Percentiles rank a stretch among this genome's conserved stretches.
These are phyloP conservation scores for Termitomyces sp. DNA, from an alignment of 768 basidiomycete genomes.

Conservation along the genomic window DNA sequence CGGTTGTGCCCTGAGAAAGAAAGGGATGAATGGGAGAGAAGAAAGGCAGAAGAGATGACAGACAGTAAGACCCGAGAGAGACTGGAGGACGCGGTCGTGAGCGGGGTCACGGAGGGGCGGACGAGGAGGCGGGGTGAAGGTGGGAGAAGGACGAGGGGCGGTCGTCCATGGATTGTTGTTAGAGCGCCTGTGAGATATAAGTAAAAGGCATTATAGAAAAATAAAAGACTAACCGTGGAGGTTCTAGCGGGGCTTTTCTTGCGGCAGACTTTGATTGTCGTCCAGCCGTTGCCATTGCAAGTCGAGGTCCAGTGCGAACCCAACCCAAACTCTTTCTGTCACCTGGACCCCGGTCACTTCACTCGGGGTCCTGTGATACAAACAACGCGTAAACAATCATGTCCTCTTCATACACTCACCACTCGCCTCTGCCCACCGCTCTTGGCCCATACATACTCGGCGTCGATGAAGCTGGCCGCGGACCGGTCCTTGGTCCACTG, in stretches of 20 bases:
- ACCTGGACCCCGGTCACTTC: too few relatives aligned
- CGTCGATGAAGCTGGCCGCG: conserved; percentile 97
- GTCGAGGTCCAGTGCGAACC: background rate
- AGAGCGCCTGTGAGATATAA: conserved; percentile 22
- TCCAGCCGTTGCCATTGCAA: conserved; percentile 26
- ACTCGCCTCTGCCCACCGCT: conserved; percentile 65
- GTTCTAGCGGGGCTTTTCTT: conserved; percentile 33
- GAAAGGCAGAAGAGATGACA: conserved; percentile 21
- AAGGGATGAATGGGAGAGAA: background rate
- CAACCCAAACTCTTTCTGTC: too few relatives aligned
- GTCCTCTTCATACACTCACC: conserved; percentile 62
- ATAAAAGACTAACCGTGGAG: too few relatives aligned
- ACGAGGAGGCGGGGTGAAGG: conserved; percentile 37
- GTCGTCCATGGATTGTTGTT: conserved; percentile 55
- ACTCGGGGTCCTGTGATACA: too few relatives aligned
- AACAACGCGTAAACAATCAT: background rate
- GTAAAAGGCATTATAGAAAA: background rate
- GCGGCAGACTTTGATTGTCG: conserved; percentile 58
- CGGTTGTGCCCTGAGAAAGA: conserved; percentile 53
- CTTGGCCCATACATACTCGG: conserved; percentile 87
- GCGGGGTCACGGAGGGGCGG: conserved; percentile 4
- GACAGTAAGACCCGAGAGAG: conserved; percentile 67
- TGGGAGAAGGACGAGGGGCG: conserved; percentile 48
- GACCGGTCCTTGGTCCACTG: conserved; percentile 91
- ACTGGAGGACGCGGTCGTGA: conserved; percentile 57